A percentile compares a stretch with the other conserved stretches of the same genome.
phyloP scores from a whole-genome alignment of 352 stramenopile genomes.

The Globisporangium heterothallicum region DNA sequence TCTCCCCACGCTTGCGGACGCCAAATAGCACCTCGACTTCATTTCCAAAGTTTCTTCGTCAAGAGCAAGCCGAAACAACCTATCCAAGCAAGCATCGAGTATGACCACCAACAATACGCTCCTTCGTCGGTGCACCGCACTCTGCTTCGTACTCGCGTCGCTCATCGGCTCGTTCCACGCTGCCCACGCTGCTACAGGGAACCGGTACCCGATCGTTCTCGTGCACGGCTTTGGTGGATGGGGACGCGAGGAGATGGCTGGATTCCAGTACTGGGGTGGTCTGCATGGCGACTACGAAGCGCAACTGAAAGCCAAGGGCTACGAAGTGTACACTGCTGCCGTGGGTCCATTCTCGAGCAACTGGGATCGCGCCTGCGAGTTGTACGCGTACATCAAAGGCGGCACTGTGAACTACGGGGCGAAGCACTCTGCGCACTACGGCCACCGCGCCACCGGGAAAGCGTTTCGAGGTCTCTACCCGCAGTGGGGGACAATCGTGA shows the following conservation, averaged over 20 bases:
- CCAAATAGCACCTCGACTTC: too few species aligned
- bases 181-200: slow-evolving; percentile 1
- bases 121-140: not conserved
- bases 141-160: not conserved
- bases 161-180: not conserved
- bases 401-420: slow-evolving; percentile 34
- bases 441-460: slow-evolving; percentile 22
- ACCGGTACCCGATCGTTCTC: slow-evolving; percentile 28
- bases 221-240: slow-evolving; percentile 38
- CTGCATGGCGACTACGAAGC: slow-evolving; percentile 27
- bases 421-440: slow-evolving; percentile 23
- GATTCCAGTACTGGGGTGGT: slow-evolving; percentile 29
- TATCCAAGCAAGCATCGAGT: not conserved
- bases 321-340: slow-evolving; percentile 22
- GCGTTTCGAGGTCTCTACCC: slow-evolving; percentile 31
- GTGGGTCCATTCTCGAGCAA: slow-evolving; percentile 32
- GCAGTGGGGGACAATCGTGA: slow-evolving; percentile 29
- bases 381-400: slow-evolving; percentile 47
- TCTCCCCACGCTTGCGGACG: too few species aligned
- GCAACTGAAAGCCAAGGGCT: slow-evolving; percentile 22
- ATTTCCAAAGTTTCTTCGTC: not conserved
- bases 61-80: too few species aligned
- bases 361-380: slow-evolving; percentile 44
- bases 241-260: slow-evolving; percentile 22
- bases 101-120: not conserved